Base-by-base conservation (phyloP, 768 basidiomycete genomes). In the Pholiota molesta region DNA sequence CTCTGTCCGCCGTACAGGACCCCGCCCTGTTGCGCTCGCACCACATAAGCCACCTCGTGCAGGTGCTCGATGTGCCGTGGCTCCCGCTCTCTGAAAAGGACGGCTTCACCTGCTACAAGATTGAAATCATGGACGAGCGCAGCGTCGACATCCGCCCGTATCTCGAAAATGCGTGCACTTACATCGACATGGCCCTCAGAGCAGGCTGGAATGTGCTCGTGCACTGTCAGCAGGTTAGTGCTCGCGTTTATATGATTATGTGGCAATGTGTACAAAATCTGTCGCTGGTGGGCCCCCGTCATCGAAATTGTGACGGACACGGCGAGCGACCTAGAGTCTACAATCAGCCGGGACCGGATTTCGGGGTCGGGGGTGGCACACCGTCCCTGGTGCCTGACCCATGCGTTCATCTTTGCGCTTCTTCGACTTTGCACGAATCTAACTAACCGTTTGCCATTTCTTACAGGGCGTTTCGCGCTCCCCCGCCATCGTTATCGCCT, bases 161-260 rank as follows among this genome's bases (percentile, higher is more conserved):
- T 65, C 80, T 92, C 26, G 88, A 91, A 71, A 81, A 78, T 3
- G 88, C 85, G 19, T 91, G 90, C 60, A 78, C 81, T 49, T 82
- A 86, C 71, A 92, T 92, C 61, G 85, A 89, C 64, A 76, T 75
- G 29, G 83, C 85, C 17, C 78, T 92, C n/a, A 69, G 76, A 3
- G 75, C 77, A 19, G 90, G 91, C 2, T 73, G 82, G 62, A 89
- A 85, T 61, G 86, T 92, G 10, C 80, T 92, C 60, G 90, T 92
- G 1, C 91, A 92, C 71, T 92, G 91, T 67, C 90, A 92, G 64
- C 91, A 92, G 88, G 90, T 91, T 62, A 67, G 83, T 64, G 39
- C 29, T 49, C 11, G 11, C 35, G 64, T 39, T 44, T 28, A 31
- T 21, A 55, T 39, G 29, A 37, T 51, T 21, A 17, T 52, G 6